Percentiles rank a stretch among this genome's conserved stretches.
Conservation (phyloP, 176 grass and related monocot genomes). For the Rhynchospora pubera region DNA sequence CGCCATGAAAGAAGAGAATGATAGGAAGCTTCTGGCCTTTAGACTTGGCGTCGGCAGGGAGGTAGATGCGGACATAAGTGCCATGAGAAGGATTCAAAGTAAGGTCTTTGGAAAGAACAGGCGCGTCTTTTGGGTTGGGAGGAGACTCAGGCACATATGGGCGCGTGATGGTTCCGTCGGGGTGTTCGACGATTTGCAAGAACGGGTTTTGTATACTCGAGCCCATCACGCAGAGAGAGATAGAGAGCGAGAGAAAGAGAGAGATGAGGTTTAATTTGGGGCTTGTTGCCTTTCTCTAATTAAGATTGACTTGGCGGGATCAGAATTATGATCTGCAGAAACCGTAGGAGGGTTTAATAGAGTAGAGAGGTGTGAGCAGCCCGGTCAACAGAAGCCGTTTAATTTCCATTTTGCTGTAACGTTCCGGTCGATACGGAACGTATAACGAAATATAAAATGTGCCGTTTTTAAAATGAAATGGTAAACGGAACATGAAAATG, state of each 20-base stretch:
- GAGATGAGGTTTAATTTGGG: background rate
- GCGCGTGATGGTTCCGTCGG: conserved; percentile 59
- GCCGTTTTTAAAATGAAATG: too few species aligned
- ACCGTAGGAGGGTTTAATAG: too few species aligned
- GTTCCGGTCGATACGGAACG: too few species aligned
- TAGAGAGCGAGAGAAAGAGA: background rate
- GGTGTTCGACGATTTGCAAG: conserved; percentile 55
- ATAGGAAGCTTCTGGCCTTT: conserved; percentile 40
- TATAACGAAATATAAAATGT: too few species aligned
- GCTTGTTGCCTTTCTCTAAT: background rate
- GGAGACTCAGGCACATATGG: conserved; percentile 36
- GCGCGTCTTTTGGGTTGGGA: background rate
- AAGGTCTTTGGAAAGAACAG: conserved; percentile 55
- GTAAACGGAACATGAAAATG: too few species aligned
- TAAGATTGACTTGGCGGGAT: background rate
- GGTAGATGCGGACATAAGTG: conserved; percentile 62
- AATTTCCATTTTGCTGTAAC: too few species aligned
- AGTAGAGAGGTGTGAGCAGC: too few species aligned
- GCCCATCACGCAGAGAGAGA: background rate
- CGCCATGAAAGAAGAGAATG: conserved; percentile 82
- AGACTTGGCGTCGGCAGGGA: conserved; percentile 7
- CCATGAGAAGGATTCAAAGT: conserved; percentile 37
- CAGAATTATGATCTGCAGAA: background rate
- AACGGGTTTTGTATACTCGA: conserved; percentile 33
- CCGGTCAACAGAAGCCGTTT: too few species aligned